phyloP scores from a whole-genome alignment of 495 filamentous ascomycete species.

The Chaetomium tenue region DNA sequence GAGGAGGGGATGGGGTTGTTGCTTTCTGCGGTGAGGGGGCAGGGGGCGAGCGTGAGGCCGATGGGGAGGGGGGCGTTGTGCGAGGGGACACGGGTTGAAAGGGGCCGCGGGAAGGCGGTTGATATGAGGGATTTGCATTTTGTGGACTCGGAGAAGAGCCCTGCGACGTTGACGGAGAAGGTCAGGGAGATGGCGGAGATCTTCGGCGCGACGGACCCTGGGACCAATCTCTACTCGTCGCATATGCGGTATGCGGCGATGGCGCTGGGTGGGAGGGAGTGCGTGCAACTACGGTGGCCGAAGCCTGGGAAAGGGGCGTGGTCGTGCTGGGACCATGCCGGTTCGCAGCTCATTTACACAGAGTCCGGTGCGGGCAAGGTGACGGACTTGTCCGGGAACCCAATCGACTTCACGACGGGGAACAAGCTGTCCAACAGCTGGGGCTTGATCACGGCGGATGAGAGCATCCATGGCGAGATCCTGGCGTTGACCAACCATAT shows the following conservation, averaged over 20 bases:
- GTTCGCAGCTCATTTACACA: slow-evolving; percentile 57
- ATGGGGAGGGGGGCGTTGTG: slow-evolving; percentile 42
- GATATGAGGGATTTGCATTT: slow-evolving; percentile 45
- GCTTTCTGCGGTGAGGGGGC: slow-evolving; percentile 51
- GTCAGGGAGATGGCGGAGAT: slow-evolving; percentile 46
- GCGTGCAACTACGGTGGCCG: slow-evolving; percentile 31
- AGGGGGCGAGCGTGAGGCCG: slow-evolving; percentile 51
- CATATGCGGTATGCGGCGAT: slow-evolving; percentile 61
- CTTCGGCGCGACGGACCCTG: slow-evolving; percentile 47
- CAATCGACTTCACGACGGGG: slow-evolving; percentile 42
- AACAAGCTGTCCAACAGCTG: slow-evolving; percentile 33
- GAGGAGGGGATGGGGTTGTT: slow-evolving; percentile 51
- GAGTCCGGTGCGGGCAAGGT: slow-evolving; percentile 54
- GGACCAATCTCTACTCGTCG: slow-evolving; percentile 55
- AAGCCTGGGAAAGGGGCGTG: slow-evolving; percentile 12
- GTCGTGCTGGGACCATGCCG: slow-evolving; percentile 62
- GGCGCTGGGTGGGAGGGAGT: slow-evolving; percentile 43
- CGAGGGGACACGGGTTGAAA: slow-evolving; percentile 31
- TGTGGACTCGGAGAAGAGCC: slow-evolving; percentile 44
- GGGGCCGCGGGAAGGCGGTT: slow-evolving; percentile 18
- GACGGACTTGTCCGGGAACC: slow-evolving; percentile 52
- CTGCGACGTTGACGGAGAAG: slow-evolving; percentile 44
- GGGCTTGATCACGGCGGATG: slow-evolving; percentile 32
- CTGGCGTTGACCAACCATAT: slow-evolving; percentile 24
- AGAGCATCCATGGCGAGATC: slow-evolving; percentile 29